Evolutionary conservation across 106 monocot genomes (phyloP), one percentile per base, ranked within the genome.

Genomic region (Dendrobium huoshanense): DNA sequence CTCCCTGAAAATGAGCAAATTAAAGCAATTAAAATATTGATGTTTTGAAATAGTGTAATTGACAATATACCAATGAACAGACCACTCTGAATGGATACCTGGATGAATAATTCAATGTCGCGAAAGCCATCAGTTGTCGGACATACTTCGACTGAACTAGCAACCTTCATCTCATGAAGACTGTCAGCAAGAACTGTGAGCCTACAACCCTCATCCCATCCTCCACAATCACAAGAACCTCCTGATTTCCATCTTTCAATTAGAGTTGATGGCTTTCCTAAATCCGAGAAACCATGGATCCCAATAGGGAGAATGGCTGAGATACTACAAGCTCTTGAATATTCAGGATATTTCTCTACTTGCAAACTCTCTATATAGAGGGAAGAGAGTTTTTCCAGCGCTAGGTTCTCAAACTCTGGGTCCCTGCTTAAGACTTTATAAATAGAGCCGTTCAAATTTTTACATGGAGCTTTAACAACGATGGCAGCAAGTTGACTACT

Each of bases 121-220:
- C 72, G 75, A 29, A 61, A 77, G 15, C 55, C 81, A 55, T 83
- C 85, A 7, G 80, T 61, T 0, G 49, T n/a, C 17, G 2, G 20
- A 56, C 40, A 75, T 27, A 41, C 48, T 67, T 61, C 27, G 19
- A 29, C 76, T 64, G 75, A 55, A 61, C 45, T 47, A 48, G 80
- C 55, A 54, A 24, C 73, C 43, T 10, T 74, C 7, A 45, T 75
- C 27, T 86, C 83, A 67, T 67, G 79, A 75, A 10, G 16, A 29
- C 81, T 78, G 58, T 88, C 80, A 20, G 79, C 70, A 8, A 93
- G 70, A 29, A 90, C 33, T 19, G 85, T 86, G 56, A 93, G 79
- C 44, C 81, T 73, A 76, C 92, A 93, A 37, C 90, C 90, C 81
- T 86, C 87, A 82, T 93, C 92, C 92, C 92, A 93, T 25, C 92